These are phyloP conservation scores for Nigrospora oryzae DNA, from an alignment of 2,329 filamentous ascomycete genomes.

Conservation along the genomic window DNA sequence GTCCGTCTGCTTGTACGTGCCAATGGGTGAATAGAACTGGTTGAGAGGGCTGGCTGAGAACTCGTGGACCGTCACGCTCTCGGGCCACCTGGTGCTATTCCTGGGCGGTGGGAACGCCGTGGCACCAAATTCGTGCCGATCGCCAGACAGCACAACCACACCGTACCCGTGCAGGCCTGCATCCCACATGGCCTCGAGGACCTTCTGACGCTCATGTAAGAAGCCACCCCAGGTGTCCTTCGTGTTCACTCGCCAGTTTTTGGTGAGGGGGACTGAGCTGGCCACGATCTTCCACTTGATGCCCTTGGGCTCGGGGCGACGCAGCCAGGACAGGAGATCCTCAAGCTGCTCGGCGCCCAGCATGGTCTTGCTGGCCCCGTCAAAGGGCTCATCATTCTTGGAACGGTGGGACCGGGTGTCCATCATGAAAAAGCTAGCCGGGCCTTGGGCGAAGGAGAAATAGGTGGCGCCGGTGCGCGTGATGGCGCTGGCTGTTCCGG, in stretches of 20 bases:
- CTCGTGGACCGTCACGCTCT: slow-evolving; percentile 67
- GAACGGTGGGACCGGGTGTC: slow-evolving; percentile 87
- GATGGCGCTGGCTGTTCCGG: slow-evolving; percentile 26
- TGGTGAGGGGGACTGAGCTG: slow-evolving; percentile 88
- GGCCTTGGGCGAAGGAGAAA: slow-evolving; percentile 83
- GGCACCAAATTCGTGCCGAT: slow-evolving; percentile 94
- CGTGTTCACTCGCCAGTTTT: slow-evolving; percentile 88
- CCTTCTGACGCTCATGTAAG: slow-evolving; percentile 64
- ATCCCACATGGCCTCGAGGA: slow-evolving; percentile 91
- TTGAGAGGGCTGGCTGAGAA: slow-evolving; percentile 87
- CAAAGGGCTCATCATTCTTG: slow-evolving; percentile 49
- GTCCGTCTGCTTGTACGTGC: slow-evolving; percentile 76
- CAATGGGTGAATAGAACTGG: slow-evolving; percentile 85
- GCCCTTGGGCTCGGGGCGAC: slow-evolving; percentile 61
- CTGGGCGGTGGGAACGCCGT: slow-evolving; percentile 64
- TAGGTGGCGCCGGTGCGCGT: slow-evolving; percentile 59
- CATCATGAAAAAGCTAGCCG: slow-evolving; percentile 88
- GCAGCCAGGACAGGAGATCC: slow-evolving; percentile 72
- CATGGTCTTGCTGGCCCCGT: slow-evolving; percentile 71
- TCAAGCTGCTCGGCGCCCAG: slow-evolving; percentile 70
- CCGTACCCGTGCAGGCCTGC: slow-evolving; percentile 67
- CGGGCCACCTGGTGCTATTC: slow-evolving; percentile 49
- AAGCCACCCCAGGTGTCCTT: slow-evolving; percentile 95
- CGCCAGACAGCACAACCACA: slow-evolving; percentile 78
- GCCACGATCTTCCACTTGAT: slow-evolving; percentile 92